phyloP scores from a whole-genome alignment of 305 asterid species.

The Petunia hybrid region DNA sequence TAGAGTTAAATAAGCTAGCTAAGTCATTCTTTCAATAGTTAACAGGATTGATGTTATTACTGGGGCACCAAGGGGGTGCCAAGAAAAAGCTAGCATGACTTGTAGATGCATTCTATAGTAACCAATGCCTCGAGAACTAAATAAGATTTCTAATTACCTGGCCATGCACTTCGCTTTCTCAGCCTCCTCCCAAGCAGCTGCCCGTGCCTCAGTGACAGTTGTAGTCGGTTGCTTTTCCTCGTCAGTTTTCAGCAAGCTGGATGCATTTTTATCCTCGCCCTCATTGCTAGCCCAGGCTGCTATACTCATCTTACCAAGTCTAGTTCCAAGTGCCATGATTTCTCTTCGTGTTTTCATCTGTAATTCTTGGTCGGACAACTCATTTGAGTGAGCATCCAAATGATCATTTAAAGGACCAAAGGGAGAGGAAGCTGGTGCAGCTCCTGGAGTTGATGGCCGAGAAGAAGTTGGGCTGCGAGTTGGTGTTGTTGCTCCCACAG shows the following conservation, averaged over 20 bases:
- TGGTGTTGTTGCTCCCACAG: constrained; percentile 43
- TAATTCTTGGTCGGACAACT: constrained; percentile 35
- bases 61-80: background rate
- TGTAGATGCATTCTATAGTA: background rate
- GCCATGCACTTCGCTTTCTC: constrained; percentile 51
- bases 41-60: background rate
- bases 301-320: constrained; percentile 41
- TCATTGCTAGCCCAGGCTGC: constrained; percentile 47
- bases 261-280: constrained; percentile 33
- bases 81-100: background rate
- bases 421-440: constrained; percentile 34
- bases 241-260: constrained; percentile 29
- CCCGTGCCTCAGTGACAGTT: constrained; percentile 44
- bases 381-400: constrained; percentile 26
- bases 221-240: constrained; percentile 33
- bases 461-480: constrained; percentile 41
- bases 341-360: constrained; percentile 42
- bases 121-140: background rate
- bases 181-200: constrained; percentile 56
- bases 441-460: constrained; percentile 40
- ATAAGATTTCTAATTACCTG: constrained; percentile 37
- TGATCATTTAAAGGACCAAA: constrained; percentile 23
- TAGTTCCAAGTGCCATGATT: constrained; percentile 42
- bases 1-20: background rate
- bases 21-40: background rate